A percentile compares a stretch with the other conserved stretches of the same genome.
Conservation (phyloP, 495 filamentous ascomycete species). For the Neurospora sp. region DNA sequence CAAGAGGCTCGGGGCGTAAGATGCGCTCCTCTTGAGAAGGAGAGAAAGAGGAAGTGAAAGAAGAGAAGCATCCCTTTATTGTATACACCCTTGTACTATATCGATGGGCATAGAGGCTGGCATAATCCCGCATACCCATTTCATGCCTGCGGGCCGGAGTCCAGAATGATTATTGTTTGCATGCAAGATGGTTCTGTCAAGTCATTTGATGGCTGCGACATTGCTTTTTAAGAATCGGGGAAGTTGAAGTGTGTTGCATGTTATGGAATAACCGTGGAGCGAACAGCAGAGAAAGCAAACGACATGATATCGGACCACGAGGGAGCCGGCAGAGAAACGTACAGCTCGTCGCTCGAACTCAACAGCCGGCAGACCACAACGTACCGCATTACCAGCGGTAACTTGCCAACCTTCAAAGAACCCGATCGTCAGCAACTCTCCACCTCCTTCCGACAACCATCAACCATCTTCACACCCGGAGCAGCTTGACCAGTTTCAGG, state of each 20-base stretch:
- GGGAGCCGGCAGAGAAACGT: background rate
- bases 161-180: background rate
- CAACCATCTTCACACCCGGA: background rate
- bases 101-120: background rate
- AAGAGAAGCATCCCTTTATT: background rate
- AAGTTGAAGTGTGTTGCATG: background rate
- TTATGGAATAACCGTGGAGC: background rate
- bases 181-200: background rate
- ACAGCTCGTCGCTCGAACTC: background rate
- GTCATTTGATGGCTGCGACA: background rate
- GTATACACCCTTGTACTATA: background rate
- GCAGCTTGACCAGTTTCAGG: background rate
- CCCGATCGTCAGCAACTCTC: background rate
- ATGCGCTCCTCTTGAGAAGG: background rate
- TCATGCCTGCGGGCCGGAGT: background rate
- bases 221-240: background rate
- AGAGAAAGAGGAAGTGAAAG: conserved; percentile 18
- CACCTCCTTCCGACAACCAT: background rate
- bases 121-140: background rate
- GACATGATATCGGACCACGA: background rate
- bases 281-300: background rate
- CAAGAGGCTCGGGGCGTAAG: conserved; percentile 23
- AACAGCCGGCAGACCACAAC: background rate
- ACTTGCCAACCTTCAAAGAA: background rate
- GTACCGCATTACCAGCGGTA: background rate